A percentile compares a stretch with the other conserved stretches of the same genome.
phyloP scores from a whole-genome alignment of 108 stramenopile genomes.

The Licmophora abbreviata region DNA sequence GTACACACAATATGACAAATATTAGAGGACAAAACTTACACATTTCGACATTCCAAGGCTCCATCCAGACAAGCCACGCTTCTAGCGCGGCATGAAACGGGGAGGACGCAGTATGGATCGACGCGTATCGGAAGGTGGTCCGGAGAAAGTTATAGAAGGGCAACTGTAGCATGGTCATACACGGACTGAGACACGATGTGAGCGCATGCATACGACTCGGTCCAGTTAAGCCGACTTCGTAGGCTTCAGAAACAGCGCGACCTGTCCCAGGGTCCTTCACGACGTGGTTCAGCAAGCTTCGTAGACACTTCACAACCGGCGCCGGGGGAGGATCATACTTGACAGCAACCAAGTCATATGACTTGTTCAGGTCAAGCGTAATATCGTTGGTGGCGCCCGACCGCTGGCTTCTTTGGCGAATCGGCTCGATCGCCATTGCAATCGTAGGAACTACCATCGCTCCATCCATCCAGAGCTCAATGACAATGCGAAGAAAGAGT shows the following conservation, averaged over 20 bases:
- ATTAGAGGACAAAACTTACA: neutral
- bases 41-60: conserved; percentile 64
- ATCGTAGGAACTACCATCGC: conserved; percentile 17
- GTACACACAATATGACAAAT: no score
- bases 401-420: conserved; percentile 14
- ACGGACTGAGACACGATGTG: conserved; percentile 33
- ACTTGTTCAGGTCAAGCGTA: conserved; percentile 23
- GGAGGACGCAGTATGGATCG: conserved; percentile 47
- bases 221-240: conserved; percentile 15
- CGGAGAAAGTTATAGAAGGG: conserved; percentile 68
- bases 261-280: conserved; percentile 14
- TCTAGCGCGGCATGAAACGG: conserved; percentile 70
- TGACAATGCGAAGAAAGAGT: conserved; percentile 60
- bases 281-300: conserved; percentile 28
- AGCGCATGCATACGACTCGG: conserved; percentile 10
- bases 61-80: conserved; percentile 77
- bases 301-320: conserved; percentile 39
- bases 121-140: conserved; percentile 57
- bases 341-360: conserved; percentile 41
- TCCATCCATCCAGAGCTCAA: conserved; percentile 70
- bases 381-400: neutral
- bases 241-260: neutral
- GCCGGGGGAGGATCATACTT: conserved; percentile 33
- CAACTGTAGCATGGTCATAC: conserved; percentile 48
- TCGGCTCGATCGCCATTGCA: conserved; percentile 5